Base-by-base conservation (phyloP, 306 rosid species). In the Pterocarpus macrocarpus region DNA sequence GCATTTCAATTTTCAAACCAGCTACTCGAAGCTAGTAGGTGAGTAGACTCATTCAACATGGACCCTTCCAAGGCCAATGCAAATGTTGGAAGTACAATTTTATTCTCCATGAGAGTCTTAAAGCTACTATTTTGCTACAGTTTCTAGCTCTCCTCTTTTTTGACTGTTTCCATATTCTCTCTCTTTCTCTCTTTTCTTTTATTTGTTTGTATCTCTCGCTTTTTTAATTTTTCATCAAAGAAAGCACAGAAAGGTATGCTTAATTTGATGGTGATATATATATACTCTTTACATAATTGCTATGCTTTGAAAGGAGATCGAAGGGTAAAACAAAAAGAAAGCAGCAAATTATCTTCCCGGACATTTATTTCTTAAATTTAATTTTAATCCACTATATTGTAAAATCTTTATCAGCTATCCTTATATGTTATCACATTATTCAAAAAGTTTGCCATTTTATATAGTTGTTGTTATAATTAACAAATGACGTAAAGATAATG, bases 1-100 rank as follows among this genome's bases (percentile, higher is more conserved):
- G 36, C 35, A 14, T 68, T n/a, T 74, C 56, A 73, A 41, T 44
- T 58, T 67, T 58, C 69, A 76, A 73, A 76, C 22, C 28, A 57
- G 3, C 61, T 55, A 55, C 53, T 47, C 3, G 53, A 22, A 22
- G 68, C 32, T 32, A 43, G 44, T 22, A 22, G 28, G 63, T 41
- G 58, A 56, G 47, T 78, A 57, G 71, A 66, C 69, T 76, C 78
- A 66, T 82, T 76, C 78, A 50, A 76, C 47, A 67, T 69, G 68
- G 81, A 75, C 64, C 61, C 10, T 45, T 13, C 30, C 50, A 70
- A 56, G 61, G 44, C 38, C 73, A 52, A 64, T 7, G 75, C 36
- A n/a, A 73, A 55, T 64, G 73, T 38, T 80, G 66, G 12, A 55
- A 80, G 79, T 38, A 52, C 79, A 69, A 72, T 62, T 12, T 13